Conservation (phyloP, 495 filamentous ascomycete species). For the Achaetomiella virescens region DNA sequence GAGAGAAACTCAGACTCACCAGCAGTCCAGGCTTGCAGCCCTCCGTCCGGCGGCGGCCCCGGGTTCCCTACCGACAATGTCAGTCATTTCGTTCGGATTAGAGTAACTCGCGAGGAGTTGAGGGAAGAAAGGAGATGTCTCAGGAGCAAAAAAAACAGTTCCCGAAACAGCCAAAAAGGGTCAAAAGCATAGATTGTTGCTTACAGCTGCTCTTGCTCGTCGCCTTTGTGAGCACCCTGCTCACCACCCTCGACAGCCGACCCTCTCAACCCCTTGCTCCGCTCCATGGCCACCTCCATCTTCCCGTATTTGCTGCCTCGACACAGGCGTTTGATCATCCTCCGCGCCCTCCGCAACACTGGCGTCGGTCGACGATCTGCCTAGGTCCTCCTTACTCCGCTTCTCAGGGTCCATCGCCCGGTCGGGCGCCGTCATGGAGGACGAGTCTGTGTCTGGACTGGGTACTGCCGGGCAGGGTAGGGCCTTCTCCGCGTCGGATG, state of each 20-base stretch:
- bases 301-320: not conserved
- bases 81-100: too few species aligned
- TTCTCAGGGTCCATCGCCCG: not conserved
- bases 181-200: too few species aligned
- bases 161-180: too few species aligned
- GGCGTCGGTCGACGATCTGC: not conserved
- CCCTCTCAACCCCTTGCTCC: not conserved
- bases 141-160: too few species aligned
- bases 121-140: too few species aligned
- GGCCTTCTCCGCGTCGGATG: not conserved
- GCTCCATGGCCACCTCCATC: not conserved
- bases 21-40: conserved; percentile 43
- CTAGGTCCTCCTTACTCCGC: not conserved
- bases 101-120: too few species aligned
- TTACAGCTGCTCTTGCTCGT: conserved; percentile 36
- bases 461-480: not conserved
- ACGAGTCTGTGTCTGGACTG: not conserved
- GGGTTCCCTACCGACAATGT: too few species aligned
- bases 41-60: conserved; percentile 50
- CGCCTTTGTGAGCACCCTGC: conserved; percentile 31
- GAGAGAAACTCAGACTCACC: conserved; percentile 25
- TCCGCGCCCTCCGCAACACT: not conserved
- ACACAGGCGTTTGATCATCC: not conserved
- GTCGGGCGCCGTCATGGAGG: not conserved
- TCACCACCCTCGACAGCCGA: conserved; percentile 24